Evolutionary conservation across 345 rosid species (phyloP).

Genomic region (Populus nigra): DNA sequence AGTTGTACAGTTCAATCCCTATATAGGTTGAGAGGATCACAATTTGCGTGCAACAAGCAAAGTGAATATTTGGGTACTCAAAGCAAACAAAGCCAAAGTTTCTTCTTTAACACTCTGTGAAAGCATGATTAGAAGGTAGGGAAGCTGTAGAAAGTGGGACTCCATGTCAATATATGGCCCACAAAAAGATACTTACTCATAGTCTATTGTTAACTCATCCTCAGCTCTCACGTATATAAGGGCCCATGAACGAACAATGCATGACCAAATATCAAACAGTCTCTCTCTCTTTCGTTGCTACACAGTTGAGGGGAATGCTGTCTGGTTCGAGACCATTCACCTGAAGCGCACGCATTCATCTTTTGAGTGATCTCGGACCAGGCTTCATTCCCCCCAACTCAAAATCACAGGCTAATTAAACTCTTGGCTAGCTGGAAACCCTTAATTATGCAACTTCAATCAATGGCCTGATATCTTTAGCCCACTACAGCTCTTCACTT

Average conservation of each 20-base stretch:
- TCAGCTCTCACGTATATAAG: constrained; percentile 36
- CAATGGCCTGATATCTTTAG: not conserved
- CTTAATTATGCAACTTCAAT: not conserved
- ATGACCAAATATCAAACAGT: constrained; percentile 37
- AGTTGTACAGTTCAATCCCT: not conserved
- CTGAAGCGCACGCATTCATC: not conserved
- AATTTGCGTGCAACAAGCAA: constrained; percentile 18
- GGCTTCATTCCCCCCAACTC: constrained; percentile 61
- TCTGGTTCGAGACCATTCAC: constrained; percentile 63
- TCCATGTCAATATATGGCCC: constrained; percentile 32
- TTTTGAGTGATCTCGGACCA: constrained; percentile 55
- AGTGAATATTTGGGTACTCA: constrained; percentile 9
- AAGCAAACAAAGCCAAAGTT: constrained; percentile 21
- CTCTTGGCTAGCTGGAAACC: no score
- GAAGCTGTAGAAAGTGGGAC: constrained; percentile 32
- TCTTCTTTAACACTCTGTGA: constrained; percentile 18
- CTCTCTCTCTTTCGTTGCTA: constrained; percentile 2
- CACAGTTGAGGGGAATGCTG: constrained; percentile 58
- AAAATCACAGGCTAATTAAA: not conserved
- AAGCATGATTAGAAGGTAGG: constrained; percentile 14
- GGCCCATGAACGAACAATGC: constrained; percentile 37
- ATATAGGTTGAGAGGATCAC: not conserved
- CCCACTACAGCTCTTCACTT: not conserved
- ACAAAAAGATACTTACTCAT: constrained; percentile 7
- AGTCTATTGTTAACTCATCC: not conserved